Evolutionary conservation across 179 eudicot genomes (phyloP).

Genomic region (Camellia oleifera): DNA sequence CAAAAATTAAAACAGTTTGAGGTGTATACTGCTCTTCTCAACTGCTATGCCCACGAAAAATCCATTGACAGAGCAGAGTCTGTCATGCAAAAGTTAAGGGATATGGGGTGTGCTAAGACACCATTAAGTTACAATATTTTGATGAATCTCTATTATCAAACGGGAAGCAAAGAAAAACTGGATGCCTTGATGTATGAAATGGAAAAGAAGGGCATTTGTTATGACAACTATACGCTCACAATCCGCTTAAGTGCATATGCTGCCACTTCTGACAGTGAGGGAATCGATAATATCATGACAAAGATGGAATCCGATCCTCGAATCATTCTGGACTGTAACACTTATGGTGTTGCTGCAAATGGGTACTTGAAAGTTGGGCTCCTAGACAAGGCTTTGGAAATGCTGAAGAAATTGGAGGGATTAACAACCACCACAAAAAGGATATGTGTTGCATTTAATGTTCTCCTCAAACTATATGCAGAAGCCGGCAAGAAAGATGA

Average conservation of each 20-base stretch:
- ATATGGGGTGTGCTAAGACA: constrained; percentile 27
- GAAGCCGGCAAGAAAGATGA: constrained; percentile 42
- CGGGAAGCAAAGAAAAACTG: constrained; percentile 35
- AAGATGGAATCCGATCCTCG: constrained; percentile 44
- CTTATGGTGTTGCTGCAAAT: constrained; percentile 39
- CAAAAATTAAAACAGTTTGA: constrained; percentile 18
- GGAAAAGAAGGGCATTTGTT: constrained; percentile 33
- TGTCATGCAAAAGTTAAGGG: constrained; percentile 40
- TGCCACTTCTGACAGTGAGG: constrained; percentile 28
- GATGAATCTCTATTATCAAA: constrained; percentile 42
- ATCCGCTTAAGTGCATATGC: constrained; percentile 41
- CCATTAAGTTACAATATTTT: constrained; percentile 37
- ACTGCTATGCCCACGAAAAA: constrained; percentile 33
- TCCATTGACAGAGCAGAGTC: constrained; percentile 45
- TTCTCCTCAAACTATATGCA: constrained; percentile 37
- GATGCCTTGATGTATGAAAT: constrained; percentile 40
- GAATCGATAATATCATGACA: constrained; percentile 32
- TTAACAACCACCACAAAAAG: constrained; percentile 12
- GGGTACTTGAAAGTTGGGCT: constrained; percentile 42
- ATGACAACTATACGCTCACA: constrained; percentile 29
- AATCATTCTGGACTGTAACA: constrained; percentile 8
- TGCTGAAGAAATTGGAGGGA: constrained; percentile 40
- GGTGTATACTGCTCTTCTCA: constrained; percentile 34
- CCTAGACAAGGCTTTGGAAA: constrained; percentile 30
- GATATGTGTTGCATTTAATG: constrained; percentile 14